A percentile compares a stretch with the other conserved stretches of the same genome.
Evolutionary conservation across 129 eudicot genomes (phyloP).

Genomic region (Flaveria linearis): DNA sequence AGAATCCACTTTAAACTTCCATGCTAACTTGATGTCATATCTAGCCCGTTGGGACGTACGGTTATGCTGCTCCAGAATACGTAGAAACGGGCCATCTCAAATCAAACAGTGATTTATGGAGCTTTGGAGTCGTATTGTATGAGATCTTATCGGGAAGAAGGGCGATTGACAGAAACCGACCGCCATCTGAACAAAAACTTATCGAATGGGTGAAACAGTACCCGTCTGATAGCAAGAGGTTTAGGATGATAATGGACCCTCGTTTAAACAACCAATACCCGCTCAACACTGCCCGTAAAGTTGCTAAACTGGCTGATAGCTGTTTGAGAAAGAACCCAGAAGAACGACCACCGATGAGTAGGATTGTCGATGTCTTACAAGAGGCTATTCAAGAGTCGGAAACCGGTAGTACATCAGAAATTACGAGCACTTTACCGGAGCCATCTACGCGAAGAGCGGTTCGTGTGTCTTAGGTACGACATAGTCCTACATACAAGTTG

Average conservation of each 20-base stretch:
- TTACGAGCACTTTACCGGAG: slow-evolving; percentile 18
- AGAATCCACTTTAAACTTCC: background rate
- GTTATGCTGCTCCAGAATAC: slow-evolving; percentile 90
- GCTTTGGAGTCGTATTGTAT: slow-evolving; percentile 75
- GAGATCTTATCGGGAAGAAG: slow-evolving; percentile 75
- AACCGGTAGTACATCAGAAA: slow-evolving; percentile 24
- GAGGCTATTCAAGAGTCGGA: slow-evolving; percentile 56
- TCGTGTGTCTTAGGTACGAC: slow-evolving; percentile 31
- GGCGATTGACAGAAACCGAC: slow-evolving; percentile 61
- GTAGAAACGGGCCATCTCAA: slow-evolving; percentile 71
- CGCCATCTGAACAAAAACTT: slow-evolving; percentile 63
- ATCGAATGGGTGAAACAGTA: slow-evolving; percentile 80
- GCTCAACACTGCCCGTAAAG: slow-evolving; percentile 47
- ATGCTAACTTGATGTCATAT: slow-evolving; percentile 28
- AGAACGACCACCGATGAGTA: slow-evolving; percentile 64
- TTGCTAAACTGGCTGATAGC: slow-evolving; percentile 64
- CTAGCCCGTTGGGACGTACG: slow-evolving; percentile 79
- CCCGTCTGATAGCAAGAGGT: slow-evolving; percentile 65
- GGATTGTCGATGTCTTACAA: slow-evolving; percentile 55
- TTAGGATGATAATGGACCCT: slow-evolving; percentile 65
- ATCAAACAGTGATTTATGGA: slow-evolving; percentile 71
- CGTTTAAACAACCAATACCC: slow-evolving; percentile 64
- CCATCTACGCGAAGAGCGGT: slow-evolving; percentile 34
- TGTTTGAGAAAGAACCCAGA: slow-evolving; percentile 60
- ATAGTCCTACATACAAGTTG: background rate